These are phyloP conservation scores for Eutypa lata DNA, from an alignment of 2,329 filamentous ascomycete species.

Conservation along the genomic window DNA sequence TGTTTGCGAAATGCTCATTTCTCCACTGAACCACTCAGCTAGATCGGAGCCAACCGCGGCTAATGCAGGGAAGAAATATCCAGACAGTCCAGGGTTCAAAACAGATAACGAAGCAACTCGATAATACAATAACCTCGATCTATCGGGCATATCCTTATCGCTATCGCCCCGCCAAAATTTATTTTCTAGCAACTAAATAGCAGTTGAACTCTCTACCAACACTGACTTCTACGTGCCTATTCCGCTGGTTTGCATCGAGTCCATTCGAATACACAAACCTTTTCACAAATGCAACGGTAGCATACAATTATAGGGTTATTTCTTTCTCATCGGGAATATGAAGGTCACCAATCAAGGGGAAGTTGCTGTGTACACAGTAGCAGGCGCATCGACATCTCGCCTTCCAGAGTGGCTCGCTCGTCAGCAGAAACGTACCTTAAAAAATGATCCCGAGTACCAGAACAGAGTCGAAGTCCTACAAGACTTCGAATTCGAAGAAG, in stretches of 20 bases:
- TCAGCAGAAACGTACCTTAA: conserved; percentile 84
- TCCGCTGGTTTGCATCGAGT: background rate
- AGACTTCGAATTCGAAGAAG: conserved; percentile 97
- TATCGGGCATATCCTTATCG: too few species aligned
- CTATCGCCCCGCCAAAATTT: conserved; percentile 9
- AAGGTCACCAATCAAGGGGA: conserved; percentile 79
- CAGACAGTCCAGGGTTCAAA: background rate
- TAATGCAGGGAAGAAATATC: background rate
- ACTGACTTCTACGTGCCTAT: conserved; percentile 11
- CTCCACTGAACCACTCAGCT: too few species aligned
- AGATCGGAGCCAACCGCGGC: background rate
- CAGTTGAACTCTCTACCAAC: background rate
- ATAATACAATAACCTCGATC: too few species aligned
- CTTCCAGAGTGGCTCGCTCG: conserved; percentile 91
- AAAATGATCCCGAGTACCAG: conserved; percentile 88
- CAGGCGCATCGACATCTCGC: conserved; percentile 81
- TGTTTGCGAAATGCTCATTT: too few species aligned
- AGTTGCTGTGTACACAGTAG: conserved; percentile 91
- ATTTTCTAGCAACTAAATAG: conserved; percentile 1
- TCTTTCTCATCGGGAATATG: conserved; percentile 52
- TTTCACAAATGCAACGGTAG: conserved; percentile 1
- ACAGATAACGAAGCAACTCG: too few species aligned
- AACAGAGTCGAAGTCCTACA: conserved; percentile 93
- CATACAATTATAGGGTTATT: conserved; percentile 1
- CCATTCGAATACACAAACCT: conserved; percentile 1